Evolutionary conservation across 1,139 yeast genomes (phyloP), one percentile per base, ranked within the genome.

Genomic region (Pichia sp.): DNA sequence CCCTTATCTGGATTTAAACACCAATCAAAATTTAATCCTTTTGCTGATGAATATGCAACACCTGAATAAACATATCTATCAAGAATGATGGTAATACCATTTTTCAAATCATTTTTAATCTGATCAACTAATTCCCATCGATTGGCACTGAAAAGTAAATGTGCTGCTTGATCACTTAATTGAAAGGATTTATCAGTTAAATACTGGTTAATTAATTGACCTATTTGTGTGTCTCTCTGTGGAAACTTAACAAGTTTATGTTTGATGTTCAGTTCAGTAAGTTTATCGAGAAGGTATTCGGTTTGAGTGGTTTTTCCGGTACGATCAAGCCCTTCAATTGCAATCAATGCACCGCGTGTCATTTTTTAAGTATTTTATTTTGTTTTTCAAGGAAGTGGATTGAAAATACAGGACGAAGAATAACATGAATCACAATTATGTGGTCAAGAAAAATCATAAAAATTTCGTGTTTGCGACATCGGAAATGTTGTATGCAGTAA

Each of bases 261-360:
- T 14, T 64, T 44, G 3, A 51, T 48, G 4, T 62, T 61, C 5
- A 41, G 22, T 2, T 33, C 21, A 2, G 31, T 16, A 4, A 59
- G 28, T 1, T 52, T 47, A 3, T 48, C 45, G 5, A 64, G 49
- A 9, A 86, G 62, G 14, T 54, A 56, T 3, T 64, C 56, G 3
- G 91, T 81, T 60, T 93, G 98, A 0, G 97, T 88, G 1, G 96
- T 78, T 59, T 93, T 93, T 0, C 99, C 99, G 0, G 97, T 82
- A 40, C 98, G 67, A 58, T 93, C 99, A 2, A 91, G 74, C 0
- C 99, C 99, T 62, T 93, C 99, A 5, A 93, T 71, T 6, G 87
- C 73, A 21, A 93, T 81, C 38, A 93, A 66, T 37, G 72, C 71
- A 3, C 96, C 96, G 50, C 96, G 56, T 37, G 40, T 47, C 48